Evolutionary conservation across 2,329 filamentous ascomycete genomes (phyloP).

Genomic region (Nectriaceae sp.): DNA sequence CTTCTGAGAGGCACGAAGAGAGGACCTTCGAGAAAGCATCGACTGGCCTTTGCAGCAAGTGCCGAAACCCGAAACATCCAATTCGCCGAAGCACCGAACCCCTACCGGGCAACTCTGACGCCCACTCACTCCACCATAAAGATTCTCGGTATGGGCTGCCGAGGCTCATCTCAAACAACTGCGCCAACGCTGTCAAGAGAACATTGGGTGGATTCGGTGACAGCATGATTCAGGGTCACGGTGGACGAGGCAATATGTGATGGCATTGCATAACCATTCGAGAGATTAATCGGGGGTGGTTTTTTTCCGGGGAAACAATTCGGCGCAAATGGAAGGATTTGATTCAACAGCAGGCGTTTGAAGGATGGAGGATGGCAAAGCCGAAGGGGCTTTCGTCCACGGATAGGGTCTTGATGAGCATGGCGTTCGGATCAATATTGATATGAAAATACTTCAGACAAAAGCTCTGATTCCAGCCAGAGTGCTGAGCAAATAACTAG

Average conservation of each 20-base stretch:
- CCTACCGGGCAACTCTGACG: neutral
- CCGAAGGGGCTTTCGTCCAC: neutral
- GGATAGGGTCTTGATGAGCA: neutral
- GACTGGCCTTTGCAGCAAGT: neutral
- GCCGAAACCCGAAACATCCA: neutral
- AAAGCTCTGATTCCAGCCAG: too few species aligned
- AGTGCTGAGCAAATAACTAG: too few species aligned
- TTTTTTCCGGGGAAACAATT: too few species aligned
- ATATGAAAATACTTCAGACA: too few species aligned
- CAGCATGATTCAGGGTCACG: constrained; percentile 3
- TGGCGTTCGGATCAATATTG: neutral
- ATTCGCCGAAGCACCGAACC: neutral
- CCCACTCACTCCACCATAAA: neutral
- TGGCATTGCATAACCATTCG: too few species aligned
- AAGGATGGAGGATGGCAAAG: neutral
- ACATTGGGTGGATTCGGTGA: constrained; percentile 9
- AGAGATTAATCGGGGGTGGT: too few species aligned
- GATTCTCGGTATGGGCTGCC: constrained; percentile 5
- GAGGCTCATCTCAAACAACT: constrained; percentile 10
- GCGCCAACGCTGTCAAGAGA: constrained; percentile 5
- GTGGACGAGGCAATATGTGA: neutral
- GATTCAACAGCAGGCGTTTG: neutral
- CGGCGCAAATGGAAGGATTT: neutral
- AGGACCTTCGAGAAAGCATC: neutral
- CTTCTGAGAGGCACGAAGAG: neutral